Percentiles rank a stretch among this genome's conserved stretches.
phyloP scores from a whole-genome alignment of 768 basidiomycete genomes.

The Holtermanniella nyarrowii region DNA sequence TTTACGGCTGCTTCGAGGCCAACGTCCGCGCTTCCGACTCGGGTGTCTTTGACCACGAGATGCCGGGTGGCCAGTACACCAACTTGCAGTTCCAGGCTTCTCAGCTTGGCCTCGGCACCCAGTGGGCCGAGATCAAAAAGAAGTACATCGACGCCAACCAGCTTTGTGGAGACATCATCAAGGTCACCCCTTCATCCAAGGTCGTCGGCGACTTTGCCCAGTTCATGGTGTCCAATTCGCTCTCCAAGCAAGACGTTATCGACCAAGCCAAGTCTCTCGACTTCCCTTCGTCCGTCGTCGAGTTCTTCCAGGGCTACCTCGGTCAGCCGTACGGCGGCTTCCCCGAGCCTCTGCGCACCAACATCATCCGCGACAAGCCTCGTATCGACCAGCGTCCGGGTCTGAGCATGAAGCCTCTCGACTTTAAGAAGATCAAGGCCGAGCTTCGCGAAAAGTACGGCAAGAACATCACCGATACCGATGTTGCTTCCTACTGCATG shows the following conservation, averaged over 20 bases:
- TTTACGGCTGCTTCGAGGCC: conserved; percentile 96
- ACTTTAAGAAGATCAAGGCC: conserved; percentile 92
- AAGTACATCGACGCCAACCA: conserved; percentile 98
- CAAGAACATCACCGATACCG: conserved; percentile 82
- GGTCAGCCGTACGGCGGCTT: conserved; percentile 97
- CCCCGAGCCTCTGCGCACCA: conserved; percentile 87
- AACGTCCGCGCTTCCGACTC: conserved; percentile 95
- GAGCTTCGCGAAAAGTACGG: conserved; percentile 90
- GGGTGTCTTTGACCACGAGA: conserved; percentile 96
- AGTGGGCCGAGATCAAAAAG: conserved; percentile 94
- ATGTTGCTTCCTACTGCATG: conserved; percentile 94
- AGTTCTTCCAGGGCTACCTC: conserved; percentile 99
- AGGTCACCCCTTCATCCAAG: conserved; percentile 98
- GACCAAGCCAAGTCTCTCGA: conserved; percentile 79
- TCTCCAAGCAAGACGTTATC: conserved; percentile 76
- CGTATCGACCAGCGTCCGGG: conserved; percentile 92
- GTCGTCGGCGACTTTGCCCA: conserved; percentile 99
- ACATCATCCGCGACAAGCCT: conserved; percentile 84
- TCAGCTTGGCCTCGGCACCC: conserved; percentile 90
- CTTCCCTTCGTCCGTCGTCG: conserved; percentile 70
- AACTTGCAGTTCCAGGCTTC: conserved; percentile 86
- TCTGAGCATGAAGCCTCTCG: conserved; percentile 69
- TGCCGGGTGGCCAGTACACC: conserved; percentile 74
- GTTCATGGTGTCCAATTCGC: conserved; percentile 93
- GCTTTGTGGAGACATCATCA: conserved; percentile 94